These are phyloP conservation scores for Pseudopyrenochaeta lycopersici DNA, from an alignment of 2,329 filamentous ascomycete genomes.

Conservation along the genomic window DNA sequence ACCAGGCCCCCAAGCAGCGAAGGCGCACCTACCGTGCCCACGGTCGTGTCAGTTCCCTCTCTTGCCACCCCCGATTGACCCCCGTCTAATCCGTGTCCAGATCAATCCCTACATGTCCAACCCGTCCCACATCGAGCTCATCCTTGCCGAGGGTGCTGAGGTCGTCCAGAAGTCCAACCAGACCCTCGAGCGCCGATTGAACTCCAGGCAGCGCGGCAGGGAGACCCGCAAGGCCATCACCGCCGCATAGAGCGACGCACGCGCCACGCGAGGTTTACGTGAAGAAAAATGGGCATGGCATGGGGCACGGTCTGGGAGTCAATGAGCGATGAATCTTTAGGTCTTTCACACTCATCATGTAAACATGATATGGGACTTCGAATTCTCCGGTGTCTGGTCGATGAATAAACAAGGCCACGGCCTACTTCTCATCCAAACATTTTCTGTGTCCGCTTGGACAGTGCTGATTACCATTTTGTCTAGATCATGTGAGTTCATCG, in stretches of 20 bases:
- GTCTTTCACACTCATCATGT: constrained; percentile 49
- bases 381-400: constrained; percentile 50
- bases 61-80: neutral
- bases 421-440: constrained; percentile 38
- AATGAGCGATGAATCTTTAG: constrained; percentile 52
- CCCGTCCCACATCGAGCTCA: constrained; percentile 99
- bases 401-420: constrained; percentile 45
- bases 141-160: constrained; percentile 98
- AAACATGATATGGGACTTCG: constrained; percentile 49
- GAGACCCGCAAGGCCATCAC: constrained; percentile 70
- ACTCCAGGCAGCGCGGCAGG: constrained; percentile 88
- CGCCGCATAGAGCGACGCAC: constrained; percentile 52
- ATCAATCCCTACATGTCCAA: constrained; percentile 99
- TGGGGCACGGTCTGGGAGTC: constrained; percentile 50
- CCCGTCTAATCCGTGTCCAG: constrained; percentile 58
- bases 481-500: neutral
- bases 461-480: neutral
- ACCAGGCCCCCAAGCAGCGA: constrained; percentile 99
- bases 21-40: constrained; percentile 99
- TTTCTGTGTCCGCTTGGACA: neutral
- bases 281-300: constrained; percentile 42
- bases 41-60: constrained; percentile 86
- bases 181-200: constrained; percentile 76
- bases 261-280: constrained; percentile 24
- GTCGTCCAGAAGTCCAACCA: constrained; percentile 87